phyloP scores from a whole-genome alignment of 768 basidiomycete genomes.

The Mycena filopes region DNA sequence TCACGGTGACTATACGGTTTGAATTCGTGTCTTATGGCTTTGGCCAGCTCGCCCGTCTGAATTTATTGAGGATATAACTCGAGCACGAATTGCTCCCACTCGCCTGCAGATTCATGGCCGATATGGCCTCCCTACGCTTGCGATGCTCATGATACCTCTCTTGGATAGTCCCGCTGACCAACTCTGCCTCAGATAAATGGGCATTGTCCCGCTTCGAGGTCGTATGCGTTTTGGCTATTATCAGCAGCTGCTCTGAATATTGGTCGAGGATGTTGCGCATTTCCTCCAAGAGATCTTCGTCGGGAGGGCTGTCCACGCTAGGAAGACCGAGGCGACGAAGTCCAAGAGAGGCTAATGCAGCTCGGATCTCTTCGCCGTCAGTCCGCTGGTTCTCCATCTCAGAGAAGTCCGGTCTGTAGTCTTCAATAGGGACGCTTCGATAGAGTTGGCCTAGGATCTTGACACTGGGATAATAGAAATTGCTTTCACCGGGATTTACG shows the following conservation, averaged over 20 bases:
- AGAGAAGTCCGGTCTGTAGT: constrained; percentile 41
- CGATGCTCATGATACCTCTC: constrained; percentile 55
- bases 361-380: constrained; percentile 35
- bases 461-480: constrained; percentile 51
- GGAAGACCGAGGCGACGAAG: constrained; percentile 48
- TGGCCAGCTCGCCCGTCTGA: constrained; percentile 52
- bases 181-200: constrained; percentile 51
- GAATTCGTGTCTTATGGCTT: constrained; percentile 46
- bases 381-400: constrained; percentile 21
- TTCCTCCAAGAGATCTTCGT: constrained; percentile 45
- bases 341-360: constrained; percentile 37
- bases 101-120: constrained; percentile 58
- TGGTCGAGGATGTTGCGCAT: constrained; percentile 50
- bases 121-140: constrained; percentile 50
- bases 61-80: not conserved
- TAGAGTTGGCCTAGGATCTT: constrained; percentile 58
- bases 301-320: constrained; percentile 31
- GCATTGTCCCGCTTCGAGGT: constrained; percentile 48
- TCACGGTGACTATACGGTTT: constrained; percentile 30
- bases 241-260: constrained; percentile 45
- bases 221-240: constrained; percentile 50
- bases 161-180: constrained; percentile 58
- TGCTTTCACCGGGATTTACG: constrained; percentile 34
- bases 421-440: constrained; percentile 52
- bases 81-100: constrained; percentile 30